Evolutionary conservation across 352 stramenopile species (phyloP).

Genomic region (Phytophthora hibernalis): DNA sequence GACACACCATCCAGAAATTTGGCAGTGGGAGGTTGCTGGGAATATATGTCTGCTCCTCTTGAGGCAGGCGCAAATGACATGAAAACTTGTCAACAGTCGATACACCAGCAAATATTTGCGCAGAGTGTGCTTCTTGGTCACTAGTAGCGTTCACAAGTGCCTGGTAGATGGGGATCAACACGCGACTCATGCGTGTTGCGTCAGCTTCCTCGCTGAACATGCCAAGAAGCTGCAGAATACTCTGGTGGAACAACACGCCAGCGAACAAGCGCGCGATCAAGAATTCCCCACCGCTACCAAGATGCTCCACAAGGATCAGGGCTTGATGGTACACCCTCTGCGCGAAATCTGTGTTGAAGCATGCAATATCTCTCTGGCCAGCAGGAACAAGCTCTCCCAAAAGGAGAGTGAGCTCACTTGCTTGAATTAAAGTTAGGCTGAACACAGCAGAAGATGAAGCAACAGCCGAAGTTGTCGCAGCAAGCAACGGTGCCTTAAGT

Average conservation of each 20-base stretch:
- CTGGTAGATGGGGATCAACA: slow-evolving; percentile 74
- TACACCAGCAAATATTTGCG: slow-evolving; percentile 34
- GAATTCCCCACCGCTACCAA: slow-evolving; percentile 58
- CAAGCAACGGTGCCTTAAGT: slow-evolving; percentile 28
- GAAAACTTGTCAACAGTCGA: slow-evolving; percentile 46
- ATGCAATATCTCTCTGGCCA: slow-evolving; percentile 6
- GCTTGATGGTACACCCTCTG: slow-evolving; percentile 47
- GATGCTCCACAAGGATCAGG: slow-evolving; percentile 46
- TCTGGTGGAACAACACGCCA: slow-evolving; percentile 55
- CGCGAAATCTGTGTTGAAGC: slow-evolving; percentile 34
- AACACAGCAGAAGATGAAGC: slow-evolving; percentile 24
- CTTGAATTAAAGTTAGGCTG: slow-evolving; percentile 39
- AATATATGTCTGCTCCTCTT: slow-evolving; percentile 59
- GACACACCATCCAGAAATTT: slow-evolving; percentile 74
- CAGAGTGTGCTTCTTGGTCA: slow-evolving; percentile 67
- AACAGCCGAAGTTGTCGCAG: slow-evolving; percentile 23
- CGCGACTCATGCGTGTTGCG: slow-evolving; percentile 51
- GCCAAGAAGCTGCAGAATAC: slow-evolving; percentile 43
- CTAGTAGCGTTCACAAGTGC: slow-evolving; percentile 62
- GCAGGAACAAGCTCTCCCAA: slow-evolving; percentile 36
- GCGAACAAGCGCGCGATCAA: slow-evolving; percentile 56
- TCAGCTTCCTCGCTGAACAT: slow-evolving; percentile 57
- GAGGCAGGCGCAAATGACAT: slow-evolving; percentile 65
- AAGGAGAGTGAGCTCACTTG: slow-evolving; percentile 37
- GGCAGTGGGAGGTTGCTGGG: slow-evolving; percentile 67